Percentiles rank a stretch among this genome's conserved stretches.
These are phyloP conservation scores for Agrostemma githago DNA, from an alignment of 148 eudicot species.

Conservation along the genomic window DNA sequence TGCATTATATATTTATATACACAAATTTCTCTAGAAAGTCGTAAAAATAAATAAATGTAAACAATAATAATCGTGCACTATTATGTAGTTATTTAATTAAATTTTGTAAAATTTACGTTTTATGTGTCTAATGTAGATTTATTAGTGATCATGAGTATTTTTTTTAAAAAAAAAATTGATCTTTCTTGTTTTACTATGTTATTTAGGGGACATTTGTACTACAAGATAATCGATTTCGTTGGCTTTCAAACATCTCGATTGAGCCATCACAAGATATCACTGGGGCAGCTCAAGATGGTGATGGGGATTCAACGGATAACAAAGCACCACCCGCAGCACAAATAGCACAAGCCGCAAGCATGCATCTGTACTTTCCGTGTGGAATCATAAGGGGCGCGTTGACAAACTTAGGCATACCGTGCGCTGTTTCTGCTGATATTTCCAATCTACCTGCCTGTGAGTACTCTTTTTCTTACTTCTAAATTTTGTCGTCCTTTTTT, in stretches of 20 bases:
- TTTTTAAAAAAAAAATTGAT: too few species aligned
- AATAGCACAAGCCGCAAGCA: constrained; percentile 74
- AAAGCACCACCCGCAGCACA: constrained; percentile 59
- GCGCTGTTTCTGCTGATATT: constrained; percentile 99
- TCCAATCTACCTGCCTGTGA: constrained; percentile 96
- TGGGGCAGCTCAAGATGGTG: constrained; percentile 51
- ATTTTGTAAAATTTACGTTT: too few species aligned
- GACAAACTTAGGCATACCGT: constrained; percentile 90
- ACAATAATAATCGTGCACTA: too few species aligned
- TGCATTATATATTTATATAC: too few species aligned
- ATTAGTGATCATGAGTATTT: too few species aligned
- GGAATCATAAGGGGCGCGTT: constrained; percentile 98
- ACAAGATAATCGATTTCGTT: constrained; percentile 87
- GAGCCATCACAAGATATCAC: constrained; percentile 51
- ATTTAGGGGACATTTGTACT: constrained; percentile 88
- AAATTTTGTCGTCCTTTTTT: too few species aligned
- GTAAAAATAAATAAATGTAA: too few species aligned
- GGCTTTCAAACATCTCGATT: constrained; percentile 74
- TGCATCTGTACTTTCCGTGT: constrained; percentile 99
- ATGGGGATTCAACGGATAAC: constrained; percentile 52
- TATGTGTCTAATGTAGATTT: too few species aligned
- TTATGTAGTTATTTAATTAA: too few species aligned
- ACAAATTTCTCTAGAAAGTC: too few species aligned
- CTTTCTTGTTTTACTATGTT: background rate
- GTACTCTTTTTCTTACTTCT: constrained; percentile 21